Percentiles rank a stretch among this genome's conserved stretches.
Conservation (phyloP, 148 eudicot genomes). For the Chenopodium quinoa region DNA sequence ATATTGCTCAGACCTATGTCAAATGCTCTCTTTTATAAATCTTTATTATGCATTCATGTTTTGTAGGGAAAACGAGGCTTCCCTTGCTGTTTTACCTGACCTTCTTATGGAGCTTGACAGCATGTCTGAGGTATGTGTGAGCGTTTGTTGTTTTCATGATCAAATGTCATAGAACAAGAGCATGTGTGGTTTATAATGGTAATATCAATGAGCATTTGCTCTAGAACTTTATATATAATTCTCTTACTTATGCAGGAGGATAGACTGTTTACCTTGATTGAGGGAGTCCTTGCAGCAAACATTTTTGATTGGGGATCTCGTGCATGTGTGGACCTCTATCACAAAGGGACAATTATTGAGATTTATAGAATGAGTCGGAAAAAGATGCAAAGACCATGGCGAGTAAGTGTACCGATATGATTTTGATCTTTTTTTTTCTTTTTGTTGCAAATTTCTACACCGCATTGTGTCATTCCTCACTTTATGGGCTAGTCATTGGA, state of each 20-base stretch:
- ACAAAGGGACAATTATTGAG: conserved; percentile 93
- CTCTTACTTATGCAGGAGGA: conserved; percentile 49
- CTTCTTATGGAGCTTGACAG: conserved; percentile 84
- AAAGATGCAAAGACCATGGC: conserved; percentile 98
- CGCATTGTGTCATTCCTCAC: not conserved
- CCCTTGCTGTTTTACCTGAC: conserved; percentile 94
- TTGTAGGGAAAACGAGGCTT: conserved; percentile 94
- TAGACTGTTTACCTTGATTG: conserved; percentile 77
- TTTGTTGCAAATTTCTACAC: not conserved
- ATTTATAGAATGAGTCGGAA: conserved; percentile 97
- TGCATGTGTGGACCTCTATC: conserved; percentile 98
- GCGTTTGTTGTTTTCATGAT: not conserved
- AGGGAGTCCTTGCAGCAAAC: conserved; percentile 98
- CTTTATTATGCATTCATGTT: not conserved
- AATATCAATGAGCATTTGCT: not conserved
- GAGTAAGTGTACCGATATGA: conserved; percentile 43
- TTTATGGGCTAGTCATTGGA: not conserved
- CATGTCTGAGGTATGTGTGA: conserved; percentile 68
- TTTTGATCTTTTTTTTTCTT: too few species aligned
- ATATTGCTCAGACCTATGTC: not conserved
- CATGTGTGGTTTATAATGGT: not conserved
- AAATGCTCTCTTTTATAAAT: not conserved
- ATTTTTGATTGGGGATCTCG: conserved; percentile 99
- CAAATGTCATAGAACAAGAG: not conserved
- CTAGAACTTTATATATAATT: not conserved